These are phyloP conservation scores for Wickerhamiella sorbophila DNA, from an alignment of 805 yeast species.

Conservation along the genomic window DNA sequence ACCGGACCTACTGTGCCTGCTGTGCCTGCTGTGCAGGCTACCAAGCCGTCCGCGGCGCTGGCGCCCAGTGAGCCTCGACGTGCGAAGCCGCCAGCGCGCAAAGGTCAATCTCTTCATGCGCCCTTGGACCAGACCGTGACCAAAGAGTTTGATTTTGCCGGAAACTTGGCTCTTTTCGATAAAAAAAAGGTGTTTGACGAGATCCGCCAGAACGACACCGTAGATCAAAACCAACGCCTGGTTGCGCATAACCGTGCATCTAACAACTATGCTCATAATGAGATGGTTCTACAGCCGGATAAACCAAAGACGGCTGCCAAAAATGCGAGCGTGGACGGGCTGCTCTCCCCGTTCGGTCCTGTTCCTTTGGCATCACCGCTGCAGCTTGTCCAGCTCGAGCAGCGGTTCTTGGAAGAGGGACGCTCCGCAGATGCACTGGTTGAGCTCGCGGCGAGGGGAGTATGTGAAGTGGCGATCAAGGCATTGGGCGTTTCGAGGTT, in stretches of 20 bases:
- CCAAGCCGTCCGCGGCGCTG: slow-evolving; percentile 3
- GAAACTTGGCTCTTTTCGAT: slow-evolving; percentile 69
- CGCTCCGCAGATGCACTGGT: slow-evolving; percentile 32
- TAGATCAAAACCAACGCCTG: slow-evolving; percentile 45
- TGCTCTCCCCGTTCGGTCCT: slow-evolving; percentile 5
- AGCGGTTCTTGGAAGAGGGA: slow-evolving; percentile 40
- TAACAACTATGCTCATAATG: slow-evolving; percentile 49
- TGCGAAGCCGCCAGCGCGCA: background rate
- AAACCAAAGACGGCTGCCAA: slow-evolving; percentile 8
- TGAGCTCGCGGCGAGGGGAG: slow-evolving; percentile 58
- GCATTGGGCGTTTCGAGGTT: slow-evolving; percentile 59
- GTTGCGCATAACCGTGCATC: slow-evolving; percentile 52
- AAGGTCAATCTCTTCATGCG: background rate
- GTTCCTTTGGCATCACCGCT: slow-evolving; percentile 41
- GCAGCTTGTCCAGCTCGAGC: slow-evolving; percentile 64
- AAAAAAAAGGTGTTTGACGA: slow-evolving; percentile 68
- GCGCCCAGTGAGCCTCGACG: background rate
- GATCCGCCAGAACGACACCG: slow-evolving; percentile 47
- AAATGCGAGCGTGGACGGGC: slow-evolving; percentile 2
- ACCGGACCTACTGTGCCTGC: slow-evolving; percentile 1
- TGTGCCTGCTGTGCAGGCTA: background rate
- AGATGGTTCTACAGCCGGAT: slow-evolving; percentile 49
- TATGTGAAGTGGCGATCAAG: slow-evolving; percentile 43
- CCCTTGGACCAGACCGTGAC: slow-evolving; percentile 10
- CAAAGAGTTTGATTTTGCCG: slow-evolving; percentile 77